phyloP scores from a whole-genome alignment of 768 basidiomycete species.

The Suillus fuscotomentosus region DNA sequence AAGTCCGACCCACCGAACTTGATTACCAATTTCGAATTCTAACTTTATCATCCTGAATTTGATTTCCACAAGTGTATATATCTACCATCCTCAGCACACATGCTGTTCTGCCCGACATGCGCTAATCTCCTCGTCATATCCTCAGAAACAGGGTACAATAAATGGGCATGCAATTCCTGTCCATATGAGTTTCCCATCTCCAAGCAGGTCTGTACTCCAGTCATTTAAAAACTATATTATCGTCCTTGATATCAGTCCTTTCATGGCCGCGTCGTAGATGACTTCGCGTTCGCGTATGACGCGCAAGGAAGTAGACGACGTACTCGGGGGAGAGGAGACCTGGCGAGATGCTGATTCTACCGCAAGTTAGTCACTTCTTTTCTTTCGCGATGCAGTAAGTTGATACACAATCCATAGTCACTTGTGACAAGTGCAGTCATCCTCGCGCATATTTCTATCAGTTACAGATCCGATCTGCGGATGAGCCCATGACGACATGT shows the following conservation, averaged over 20 bases:
- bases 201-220: conserved; percentile 51
- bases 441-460: conserved; percentile 91
- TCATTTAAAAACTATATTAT: not conserved
- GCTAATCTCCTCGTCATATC: conserved; percentile 84
- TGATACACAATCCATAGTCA: conserved; percentile 29
- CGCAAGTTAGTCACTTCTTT: conserved; percentile 46
- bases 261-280: conserved; percentile 51
- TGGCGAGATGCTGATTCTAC: conserved; percentile 95
- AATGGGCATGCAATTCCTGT: conserved; percentile 92
- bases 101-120: conserved; percentile 96
- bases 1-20: not conserved
- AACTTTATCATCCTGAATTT: not conserved
- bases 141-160: conserved; percentile 77
- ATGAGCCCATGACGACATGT: conserved; percentile 78
- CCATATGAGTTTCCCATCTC: conserved; percentile 94
- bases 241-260: not conserved
- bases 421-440: conserved; percentile 67
- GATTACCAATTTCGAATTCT: not conserved
- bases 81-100: conserved; percentile 23
- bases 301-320: conserved; percentile 93
- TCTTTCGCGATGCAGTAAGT: not conserved
- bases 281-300: conserved; percentile 84
- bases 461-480: conserved; percentile 91
- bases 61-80: not conserved
- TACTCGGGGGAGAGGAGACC: conserved; percentile 89